A percentile compares a stretch with the other conserved stretches of the same genome.
Evolutionary conservation across 805 yeast genomes (phyloP).

Genomic region (Hemisphaericaspora nanyangensis): DNA sequence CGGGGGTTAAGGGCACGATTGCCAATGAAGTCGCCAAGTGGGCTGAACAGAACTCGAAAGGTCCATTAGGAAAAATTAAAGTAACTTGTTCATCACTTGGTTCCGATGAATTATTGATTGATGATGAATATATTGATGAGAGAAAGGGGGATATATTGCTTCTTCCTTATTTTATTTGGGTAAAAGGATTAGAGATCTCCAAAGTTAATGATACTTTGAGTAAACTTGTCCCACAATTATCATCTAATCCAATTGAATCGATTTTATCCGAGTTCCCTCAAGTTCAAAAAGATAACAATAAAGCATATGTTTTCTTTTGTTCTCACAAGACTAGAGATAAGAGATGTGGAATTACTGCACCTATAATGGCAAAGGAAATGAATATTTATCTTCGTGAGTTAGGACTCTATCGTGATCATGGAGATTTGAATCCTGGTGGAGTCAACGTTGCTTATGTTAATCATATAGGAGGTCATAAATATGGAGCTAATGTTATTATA

Average conservation of each 20-base stretch:
- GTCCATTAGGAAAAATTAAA: constrained; percentile 34
- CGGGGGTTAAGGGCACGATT: constrained; percentile 40
- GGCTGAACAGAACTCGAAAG: constrained; percentile 17
- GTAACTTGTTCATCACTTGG: constrained; percentile 55
- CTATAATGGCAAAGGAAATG: constrained; percentile 76
- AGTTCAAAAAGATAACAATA: constrained; percentile 27
- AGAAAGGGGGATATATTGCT: constrained; percentile 57
- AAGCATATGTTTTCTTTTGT: constrained; percentile 66
- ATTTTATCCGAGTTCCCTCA: constrained; percentile 11
- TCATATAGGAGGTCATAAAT: constrained; percentile 97
- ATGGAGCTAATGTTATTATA: constrained; percentile 81
- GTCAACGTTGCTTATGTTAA: constrained; percentile 66
- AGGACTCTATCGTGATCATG: constrained; percentile 69
- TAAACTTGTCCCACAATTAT: constrained; percentile 40
- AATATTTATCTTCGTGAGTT: constrained; percentile 67
- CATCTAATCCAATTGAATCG: constrained; percentile 8
- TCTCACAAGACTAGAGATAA: constrained; percentile 91
- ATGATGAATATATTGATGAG: constrained; percentile 38
- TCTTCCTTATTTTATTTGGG: constrained; percentile 73
- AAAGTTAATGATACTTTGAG: constrained; percentile 44
- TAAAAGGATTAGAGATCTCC: constrained; percentile 43
- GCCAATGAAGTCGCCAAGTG: constrained; percentile 42
- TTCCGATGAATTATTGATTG: constrained; percentile 38
- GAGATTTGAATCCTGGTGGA: constrained; percentile 75
- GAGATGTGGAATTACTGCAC: constrained; percentile 92